These are phyloP conservation scores for Paramarasmius palmivorus DNA, from an alignment of 1,284 basidiomycete species.

Conservation along the genomic window DNA sequence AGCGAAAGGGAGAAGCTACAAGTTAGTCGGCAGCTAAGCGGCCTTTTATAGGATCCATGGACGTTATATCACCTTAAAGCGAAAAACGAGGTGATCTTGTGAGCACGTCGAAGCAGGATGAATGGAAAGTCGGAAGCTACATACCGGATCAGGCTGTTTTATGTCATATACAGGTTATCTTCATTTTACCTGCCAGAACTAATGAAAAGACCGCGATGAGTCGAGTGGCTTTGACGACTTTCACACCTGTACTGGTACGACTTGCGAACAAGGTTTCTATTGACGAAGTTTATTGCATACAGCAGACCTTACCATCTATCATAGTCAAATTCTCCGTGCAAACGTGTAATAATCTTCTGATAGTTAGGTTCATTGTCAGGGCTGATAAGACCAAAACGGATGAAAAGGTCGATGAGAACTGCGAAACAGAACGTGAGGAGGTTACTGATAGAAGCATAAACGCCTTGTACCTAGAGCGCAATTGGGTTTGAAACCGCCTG, in stretches of 20 bases:
- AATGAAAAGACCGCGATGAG: too few species aligned
- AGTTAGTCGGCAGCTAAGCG: background rate
- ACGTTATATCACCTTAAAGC: background rate
- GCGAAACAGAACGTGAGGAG: background rate
- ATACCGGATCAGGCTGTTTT: too few species aligned
- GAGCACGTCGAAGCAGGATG: too few species aligned
- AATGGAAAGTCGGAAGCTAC: too few species aligned
- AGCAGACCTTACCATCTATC: slow-evolving; percentile 49
- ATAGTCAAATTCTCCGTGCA: slow-evolving; percentile 70
- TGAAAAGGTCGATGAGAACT: slow-evolving; percentile 86
- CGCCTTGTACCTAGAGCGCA: slow-evolving; percentile 66
- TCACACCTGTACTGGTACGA: too few species aligned
- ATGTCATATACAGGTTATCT: too few species aligned
- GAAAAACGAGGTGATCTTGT: background rate
- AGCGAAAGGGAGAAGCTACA: slow-evolving; percentile 6
- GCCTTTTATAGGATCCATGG: background rate
- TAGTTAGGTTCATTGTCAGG: slow-evolving; percentile 78
- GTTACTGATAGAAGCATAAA: slow-evolving; percentile 1
- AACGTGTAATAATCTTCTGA: slow-evolving; percentile 68
- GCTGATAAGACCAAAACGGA: slow-evolving; percentile 75
- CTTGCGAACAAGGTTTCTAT: background rate
- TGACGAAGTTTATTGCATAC: background rate
- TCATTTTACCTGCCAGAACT: too few species aligned
- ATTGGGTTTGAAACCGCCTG: slow-evolving; percentile 83
- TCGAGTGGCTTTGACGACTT: too few species aligned